A percentile compares a stretch with the other conserved stretches of the same genome.
Conservation (phyloP, 305 asterid genomes). For the Nicotiana rustica region DNA sequence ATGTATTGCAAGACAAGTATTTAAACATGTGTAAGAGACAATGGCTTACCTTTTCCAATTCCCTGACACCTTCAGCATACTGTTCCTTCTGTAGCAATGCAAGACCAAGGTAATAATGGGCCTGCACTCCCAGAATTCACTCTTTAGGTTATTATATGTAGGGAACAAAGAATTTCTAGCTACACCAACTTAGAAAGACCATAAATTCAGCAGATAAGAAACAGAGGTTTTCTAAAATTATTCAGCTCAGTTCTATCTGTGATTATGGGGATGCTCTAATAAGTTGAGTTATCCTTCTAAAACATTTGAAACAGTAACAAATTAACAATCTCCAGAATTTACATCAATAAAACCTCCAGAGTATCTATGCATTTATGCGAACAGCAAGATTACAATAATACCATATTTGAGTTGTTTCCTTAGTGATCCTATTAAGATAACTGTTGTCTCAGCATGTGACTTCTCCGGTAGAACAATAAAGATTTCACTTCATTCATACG, state of each 20-base stretch:
- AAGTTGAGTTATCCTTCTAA: neutral
- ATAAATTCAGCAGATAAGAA: slow-evolving; percentile 13
- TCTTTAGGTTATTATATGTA: neutral
- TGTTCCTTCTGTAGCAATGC: slow-evolving; percentile 77
- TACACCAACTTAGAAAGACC: slow-evolving; percentile 10
- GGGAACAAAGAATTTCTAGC: neutral
- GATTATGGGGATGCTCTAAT: neutral
- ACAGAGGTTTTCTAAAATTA: neutral
- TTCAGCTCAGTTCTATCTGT: neutral
- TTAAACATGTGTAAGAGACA: neutral
- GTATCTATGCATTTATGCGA: neutral
- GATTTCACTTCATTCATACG: slow-evolving; percentile 19
- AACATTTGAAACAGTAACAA: neutral
- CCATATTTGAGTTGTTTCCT: neutral
- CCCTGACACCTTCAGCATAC: slow-evolving; percentile 78
- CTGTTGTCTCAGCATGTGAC: neutral
- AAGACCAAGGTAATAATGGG: slow-evolving; percentile 92
- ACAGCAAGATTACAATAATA: neutral
- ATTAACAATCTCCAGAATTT: neutral
- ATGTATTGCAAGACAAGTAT: neutral
- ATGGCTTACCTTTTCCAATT: slow-evolving; percentile 71
- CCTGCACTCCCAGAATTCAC: slow-evolving; percentile 58
- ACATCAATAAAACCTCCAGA: slow-evolving; percentile 14
- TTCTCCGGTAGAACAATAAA: neutral
- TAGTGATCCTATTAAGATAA: neutral